Evolutionary conservation across 345 rosid genomes (phyloP).

Genomic region (Syzygium grande): DNA sequence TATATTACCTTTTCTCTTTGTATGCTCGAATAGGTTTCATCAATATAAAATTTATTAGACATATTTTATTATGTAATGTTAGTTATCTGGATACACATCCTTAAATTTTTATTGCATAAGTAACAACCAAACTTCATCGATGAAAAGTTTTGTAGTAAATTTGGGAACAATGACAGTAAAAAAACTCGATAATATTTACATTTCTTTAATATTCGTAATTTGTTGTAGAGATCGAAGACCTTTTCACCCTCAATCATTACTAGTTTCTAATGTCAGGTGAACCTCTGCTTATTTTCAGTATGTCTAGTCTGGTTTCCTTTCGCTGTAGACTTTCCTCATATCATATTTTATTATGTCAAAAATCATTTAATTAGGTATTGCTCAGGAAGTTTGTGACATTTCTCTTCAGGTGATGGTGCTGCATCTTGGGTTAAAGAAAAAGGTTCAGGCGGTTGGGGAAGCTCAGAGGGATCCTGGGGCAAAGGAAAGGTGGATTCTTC

Average conservation of each 20-base stretch:
- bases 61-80: background rate
- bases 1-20: background rate
- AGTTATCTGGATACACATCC: background rate
- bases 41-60: background rate
- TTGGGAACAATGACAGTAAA: background rate
- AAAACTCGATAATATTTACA: background rate
- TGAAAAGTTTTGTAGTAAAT: background rate
- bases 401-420: background rate
- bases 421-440: background rate
- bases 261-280: background rate
- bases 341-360: background rate
- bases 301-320: background rate
- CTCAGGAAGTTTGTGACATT: background rate
- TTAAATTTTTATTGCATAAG: background rate
- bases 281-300: background rate
- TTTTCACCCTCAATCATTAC: background rate
- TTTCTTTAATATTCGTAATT: background rate
- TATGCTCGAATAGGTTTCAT: background rate
- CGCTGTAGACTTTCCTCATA: background rate
- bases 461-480: conserved; percentile 2
- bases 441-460: background rate
- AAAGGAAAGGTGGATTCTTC: background rate
- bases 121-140: background rate
- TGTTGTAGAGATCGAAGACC: background rate
- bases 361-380: background rate